phyloP scores from a whole-genome alignment of 306 rosid species.

The Aeschynomene evenia region DNA sequence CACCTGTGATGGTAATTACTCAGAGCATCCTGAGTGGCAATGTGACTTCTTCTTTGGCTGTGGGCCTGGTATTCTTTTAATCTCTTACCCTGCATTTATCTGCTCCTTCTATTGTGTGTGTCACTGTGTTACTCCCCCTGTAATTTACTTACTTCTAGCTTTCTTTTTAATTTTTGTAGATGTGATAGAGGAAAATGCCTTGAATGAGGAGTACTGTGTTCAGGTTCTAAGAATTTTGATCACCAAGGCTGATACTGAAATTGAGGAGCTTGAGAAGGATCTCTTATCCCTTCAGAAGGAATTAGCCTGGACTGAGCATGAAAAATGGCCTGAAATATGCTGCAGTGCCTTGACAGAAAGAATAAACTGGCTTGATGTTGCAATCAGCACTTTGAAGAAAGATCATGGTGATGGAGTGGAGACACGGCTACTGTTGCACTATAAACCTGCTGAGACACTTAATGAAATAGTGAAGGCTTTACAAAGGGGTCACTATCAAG shows the following conservation, averaged over 20 bases:
- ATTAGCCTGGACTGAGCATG: conserved; percentile 42
- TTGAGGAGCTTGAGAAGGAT: conserved; percentile 60
- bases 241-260: conserved; percentile 53
- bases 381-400: conserved; percentile 47
- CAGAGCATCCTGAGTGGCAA: conserved; percentile 42
- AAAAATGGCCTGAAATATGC: conserved; percentile 51
- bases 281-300: conserved; percentile 57
- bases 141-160: conserved; percentile 1
- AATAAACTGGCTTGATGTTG: conserved; percentile 42
- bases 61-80: conserved; percentile 46
- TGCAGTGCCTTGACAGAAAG: conserved; percentile 52
- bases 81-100: conserved; percentile 1
- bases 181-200: conserved; percentile 60
- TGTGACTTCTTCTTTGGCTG: conserved; percentile 49
- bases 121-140: neutral
- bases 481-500: conserved; percentile 31
- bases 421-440: conserved; percentile 36
- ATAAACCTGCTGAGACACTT: conserved; percentile 52
- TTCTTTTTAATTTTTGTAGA: conserved; percentile 43
- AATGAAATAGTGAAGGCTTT: conserved; percentile 55
- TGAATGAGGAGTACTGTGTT: conserved; percentile 54
- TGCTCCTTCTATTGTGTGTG: neutral
- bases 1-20: conserved; percentile 29
- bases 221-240: conserved; percentile 58
- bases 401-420: conserved; percentile 23